phyloP scores from a whole-genome alignment of 495 filamentous ascomycete species.

The Penicillium chermesinum region DNA sequence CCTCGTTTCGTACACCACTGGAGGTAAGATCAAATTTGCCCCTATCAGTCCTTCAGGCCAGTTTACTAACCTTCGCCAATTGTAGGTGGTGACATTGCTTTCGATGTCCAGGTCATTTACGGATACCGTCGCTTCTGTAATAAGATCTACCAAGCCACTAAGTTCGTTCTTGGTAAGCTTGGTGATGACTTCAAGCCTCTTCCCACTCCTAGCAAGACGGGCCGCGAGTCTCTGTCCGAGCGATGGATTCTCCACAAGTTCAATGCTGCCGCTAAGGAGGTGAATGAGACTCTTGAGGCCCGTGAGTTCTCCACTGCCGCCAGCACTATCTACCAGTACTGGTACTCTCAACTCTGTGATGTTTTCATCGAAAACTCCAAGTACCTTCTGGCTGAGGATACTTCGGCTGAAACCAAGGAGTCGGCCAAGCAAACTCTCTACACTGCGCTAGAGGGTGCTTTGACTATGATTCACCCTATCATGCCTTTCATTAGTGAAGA shows the following conservation, averaged over 20 bases:
- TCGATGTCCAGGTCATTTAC: constrained; percentile 79
- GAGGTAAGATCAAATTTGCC: constrained; percentile 43
- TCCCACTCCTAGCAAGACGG: constrained; percentile 49
- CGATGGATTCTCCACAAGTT: constrained; percentile 83
- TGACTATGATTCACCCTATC: constrained; percentile 68
- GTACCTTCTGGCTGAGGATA: constrained; percentile 59
- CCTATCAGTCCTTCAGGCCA: constrained; percentile 12
- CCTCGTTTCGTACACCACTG: constrained; percentile 79
- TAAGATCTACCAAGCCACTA: constrained; percentile 89
- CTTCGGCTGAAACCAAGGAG: constrained; percentile 48
- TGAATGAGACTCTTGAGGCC: constrained; percentile 63
- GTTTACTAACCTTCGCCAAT: constrained; percentile 13
- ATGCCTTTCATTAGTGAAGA: constrained; percentile 79
- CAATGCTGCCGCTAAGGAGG: constrained; percentile 64
- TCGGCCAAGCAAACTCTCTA: constrained; percentile 63
- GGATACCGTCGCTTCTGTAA: constrained; percentile 84
- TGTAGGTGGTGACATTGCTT: constrained; percentile 67
- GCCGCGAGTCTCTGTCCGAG: constrained; percentile 68
- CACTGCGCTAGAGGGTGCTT: constrained; percentile 61
- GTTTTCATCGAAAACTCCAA: constrained; percentile 78
- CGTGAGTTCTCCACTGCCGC: constrained; percentile 69
- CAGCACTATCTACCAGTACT: constrained; percentile 62
- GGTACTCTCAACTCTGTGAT: constrained; percentile 61
- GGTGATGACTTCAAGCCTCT: constrained; percentile 66
- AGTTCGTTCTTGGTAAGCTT: constrained; percentile 76